Conservation (phyloP, 179 eudicot species). For the Amaranthus tricolor region DNA sequence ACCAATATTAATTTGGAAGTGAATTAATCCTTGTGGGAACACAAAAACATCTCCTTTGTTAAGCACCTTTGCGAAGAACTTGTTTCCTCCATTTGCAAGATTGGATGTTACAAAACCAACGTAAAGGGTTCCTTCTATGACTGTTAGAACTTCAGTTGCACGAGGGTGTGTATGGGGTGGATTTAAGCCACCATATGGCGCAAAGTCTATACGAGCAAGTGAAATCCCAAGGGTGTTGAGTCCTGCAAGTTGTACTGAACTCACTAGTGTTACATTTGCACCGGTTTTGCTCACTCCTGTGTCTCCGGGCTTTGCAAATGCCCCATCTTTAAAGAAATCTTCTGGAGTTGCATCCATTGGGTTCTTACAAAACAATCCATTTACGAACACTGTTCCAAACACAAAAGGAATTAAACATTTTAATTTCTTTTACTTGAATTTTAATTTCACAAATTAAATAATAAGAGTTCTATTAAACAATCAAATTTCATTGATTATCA, state of each 20-base stretch:
- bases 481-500: too few species aligned
- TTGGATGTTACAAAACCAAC: slow-evolving; percentile 1
- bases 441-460: too few species aligned
- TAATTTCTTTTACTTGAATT: too few species aligned
- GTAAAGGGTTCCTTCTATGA: slow-evolving; percentile 5
- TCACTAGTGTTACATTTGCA: neutral
- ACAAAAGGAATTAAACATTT: too few species aligned
- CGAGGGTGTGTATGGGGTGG: slow-evolving; percentile 16
- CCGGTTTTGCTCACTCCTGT: neutral
- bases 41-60: too few species aligned
- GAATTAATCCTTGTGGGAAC: slow-evolving; percentile 11
- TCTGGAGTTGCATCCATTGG: too few species aligned
- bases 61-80: slow-evolving; percentile 8
- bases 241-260: neutral
- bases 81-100: slow-evolving; percentile 1
- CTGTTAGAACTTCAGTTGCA: slow-evolving; percentile 1
- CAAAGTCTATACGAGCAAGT: neutral
- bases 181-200: slow-evolving; percentile 3
- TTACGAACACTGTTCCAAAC: too few species aligned
- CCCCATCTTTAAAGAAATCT: too few species aligned
- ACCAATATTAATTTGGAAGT: slow-evolving; percentile 12
- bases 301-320: too few species aligned
- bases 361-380: too few species aligned
- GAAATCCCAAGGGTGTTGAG: slow-evolving; percentile 8
- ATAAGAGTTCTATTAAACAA: too few species aligned